A percentile compares a stretch with the other conserved stretches of the same genome.
These are phyloP conservation scores for Linum tenue DNA, from an alignment of 345 rosid genomes.

Conservation along the genomic window DNA sequence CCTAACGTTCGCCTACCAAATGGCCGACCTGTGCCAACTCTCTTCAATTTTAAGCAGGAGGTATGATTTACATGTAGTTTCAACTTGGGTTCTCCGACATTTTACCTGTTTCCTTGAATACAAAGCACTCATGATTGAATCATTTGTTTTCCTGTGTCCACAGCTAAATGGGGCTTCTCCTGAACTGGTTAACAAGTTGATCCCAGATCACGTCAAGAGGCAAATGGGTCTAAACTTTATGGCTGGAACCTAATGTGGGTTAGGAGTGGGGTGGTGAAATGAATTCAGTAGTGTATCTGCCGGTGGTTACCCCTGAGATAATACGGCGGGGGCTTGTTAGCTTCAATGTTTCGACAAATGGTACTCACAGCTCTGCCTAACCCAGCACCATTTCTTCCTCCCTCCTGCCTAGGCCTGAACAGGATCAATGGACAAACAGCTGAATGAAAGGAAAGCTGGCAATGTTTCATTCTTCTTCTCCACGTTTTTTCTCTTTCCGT, in stretches of 20 bases:
- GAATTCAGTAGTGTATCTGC: neutral
- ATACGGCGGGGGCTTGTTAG: neutral
- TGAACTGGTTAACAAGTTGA: constrained; percentile 54
- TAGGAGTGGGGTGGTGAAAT: neutral
- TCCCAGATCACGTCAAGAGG: constrained; percentile 61
- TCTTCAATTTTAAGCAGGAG: constrained; percentile 70
- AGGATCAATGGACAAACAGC: neutral
- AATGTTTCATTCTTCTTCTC: neutral
- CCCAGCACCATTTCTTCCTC: neutral
- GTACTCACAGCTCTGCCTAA: neutral
- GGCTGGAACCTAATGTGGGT: constrained; percentile 24
- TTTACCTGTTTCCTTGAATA: neutral
- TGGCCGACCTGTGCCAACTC: constrained; percentile 53
- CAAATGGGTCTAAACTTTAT: constrained; percentile 31
- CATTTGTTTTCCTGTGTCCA: neutral
- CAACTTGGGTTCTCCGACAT: neutral
- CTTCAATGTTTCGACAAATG: neutral
- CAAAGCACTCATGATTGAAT: neutral
- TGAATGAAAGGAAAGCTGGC: neutral
- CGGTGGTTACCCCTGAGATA: neutral
- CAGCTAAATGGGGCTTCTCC: constrained; percentile 65
- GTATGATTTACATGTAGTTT: constrained; percentile 23
- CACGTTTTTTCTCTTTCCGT: neutral
- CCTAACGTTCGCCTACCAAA: constrained; percentile 70
- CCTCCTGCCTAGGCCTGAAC: neutral